Percentiles rank a stretch among this genome's conserved stretches.
Evolutionary conservation across 83 land plant species (phyloP).

Genomic region (Diphasiastrum complanatum): DNA sequence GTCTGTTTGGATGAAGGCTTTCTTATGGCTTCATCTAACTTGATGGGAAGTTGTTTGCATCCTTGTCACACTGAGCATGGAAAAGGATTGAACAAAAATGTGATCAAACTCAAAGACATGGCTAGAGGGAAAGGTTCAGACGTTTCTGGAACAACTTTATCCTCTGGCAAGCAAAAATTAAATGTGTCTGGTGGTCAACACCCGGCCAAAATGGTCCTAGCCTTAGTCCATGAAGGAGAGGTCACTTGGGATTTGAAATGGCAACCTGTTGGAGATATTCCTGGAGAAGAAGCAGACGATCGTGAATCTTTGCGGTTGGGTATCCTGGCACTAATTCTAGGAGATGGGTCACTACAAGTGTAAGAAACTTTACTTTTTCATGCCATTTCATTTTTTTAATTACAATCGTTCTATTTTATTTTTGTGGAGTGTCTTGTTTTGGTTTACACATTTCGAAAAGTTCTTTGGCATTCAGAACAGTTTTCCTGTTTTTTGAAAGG

Average conservation of each 20-base stretch:
- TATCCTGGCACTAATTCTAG: slow-evolving; percentile 76
- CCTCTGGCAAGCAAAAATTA: slow-evolving; percentile 3
- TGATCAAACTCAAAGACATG: background rate
- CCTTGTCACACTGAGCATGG: too few relatives aligned
- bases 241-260: slow-evolving; percentile 97
- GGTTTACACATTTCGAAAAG: background rate
- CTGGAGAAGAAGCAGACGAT: slow-evolving; percentile 14
- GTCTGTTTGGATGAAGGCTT: too few relatives aligned
- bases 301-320: slow-evolving; percentile 53
- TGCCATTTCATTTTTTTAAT: background rate
- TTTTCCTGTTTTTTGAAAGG: too few relatives aligned
- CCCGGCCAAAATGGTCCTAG: slow-evolving; percentile 60
- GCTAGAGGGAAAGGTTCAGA: slow-evolving; percentile 1
- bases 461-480: too few relatives aligned
- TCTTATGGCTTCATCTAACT: too few relatives aligned
- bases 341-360: slow-evolving; percentile 94
- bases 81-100: slow-evolving; percentile 5
- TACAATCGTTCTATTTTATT: background rate
- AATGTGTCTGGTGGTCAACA: background rate
- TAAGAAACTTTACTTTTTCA: slow-evolving; percentile 27
- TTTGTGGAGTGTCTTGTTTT: background rate
- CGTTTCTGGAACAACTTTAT: background rate
- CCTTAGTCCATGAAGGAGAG: slow-evolving; percentile 84
- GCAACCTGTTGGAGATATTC: slow-evolving; percentile 40
- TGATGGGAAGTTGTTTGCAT: slow-evolving; percentile 19